These are phyloP conservation scores for Eucalyptus fibrosa DNA, from an alignment of 345 rosid species.

Conservation along the genomic window DNA sequence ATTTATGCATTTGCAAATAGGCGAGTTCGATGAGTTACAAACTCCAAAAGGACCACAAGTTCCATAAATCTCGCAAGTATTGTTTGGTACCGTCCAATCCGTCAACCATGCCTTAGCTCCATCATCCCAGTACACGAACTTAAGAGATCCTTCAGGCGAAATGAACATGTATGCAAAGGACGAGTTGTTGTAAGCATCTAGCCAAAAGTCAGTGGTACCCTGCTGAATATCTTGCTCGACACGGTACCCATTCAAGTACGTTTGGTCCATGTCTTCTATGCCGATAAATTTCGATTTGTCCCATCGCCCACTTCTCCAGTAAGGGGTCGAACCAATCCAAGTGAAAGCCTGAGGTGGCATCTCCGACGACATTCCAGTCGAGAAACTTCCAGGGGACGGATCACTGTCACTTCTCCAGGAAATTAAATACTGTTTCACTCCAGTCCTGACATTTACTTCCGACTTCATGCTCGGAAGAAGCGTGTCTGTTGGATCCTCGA, in stretches of 20 bases:
- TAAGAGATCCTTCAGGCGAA: background rate
- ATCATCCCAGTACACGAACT: background rate
- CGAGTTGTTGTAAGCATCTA: background rate
- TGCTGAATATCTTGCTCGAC: background rate
- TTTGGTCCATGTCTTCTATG: background rate
- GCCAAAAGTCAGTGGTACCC: background rate
- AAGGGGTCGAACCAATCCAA: background rate
- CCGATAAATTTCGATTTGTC: background rate
- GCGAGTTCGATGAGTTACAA: background rate
- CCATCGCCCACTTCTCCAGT: background rate
- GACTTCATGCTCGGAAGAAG: slow-evolving; percentile 15
- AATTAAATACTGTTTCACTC: background rate
- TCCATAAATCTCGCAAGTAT: slow-evolving; percentile 6
- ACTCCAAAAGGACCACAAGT: slow-evolving; percentile 12
- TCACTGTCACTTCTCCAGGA: slow-evolving; percentile 14
- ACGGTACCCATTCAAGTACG: background rate
- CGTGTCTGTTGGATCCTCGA: slow-evolving; percentile 24
- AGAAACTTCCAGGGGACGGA: slow-evolving; percentile 10
- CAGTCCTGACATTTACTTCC: slow-evolving; percentile 4
- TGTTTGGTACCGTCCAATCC: background rate
- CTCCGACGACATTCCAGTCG: background rate
- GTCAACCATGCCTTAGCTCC: background rate
- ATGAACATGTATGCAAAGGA: background rate
- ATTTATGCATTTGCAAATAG: slow-evolving; percentile 3
- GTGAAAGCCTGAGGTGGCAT: background rate